phyloP scores from a whole-genome alignment of 202 grass and related monocot species.

The Schoenoplectus triqueter region DNA sequence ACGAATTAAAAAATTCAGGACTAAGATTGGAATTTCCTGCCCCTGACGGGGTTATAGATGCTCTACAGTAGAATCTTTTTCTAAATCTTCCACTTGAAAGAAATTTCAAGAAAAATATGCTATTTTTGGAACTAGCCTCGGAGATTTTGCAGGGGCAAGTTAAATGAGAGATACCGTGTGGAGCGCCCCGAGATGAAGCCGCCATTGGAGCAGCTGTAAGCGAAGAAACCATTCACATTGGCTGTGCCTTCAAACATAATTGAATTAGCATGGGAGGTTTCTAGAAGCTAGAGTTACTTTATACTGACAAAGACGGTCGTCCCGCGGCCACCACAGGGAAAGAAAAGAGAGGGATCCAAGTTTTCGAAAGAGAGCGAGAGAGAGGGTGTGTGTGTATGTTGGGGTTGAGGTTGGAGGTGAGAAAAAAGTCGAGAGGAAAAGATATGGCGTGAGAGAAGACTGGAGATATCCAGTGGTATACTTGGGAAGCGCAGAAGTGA shows the following conservation, averaged over 20 bases:
- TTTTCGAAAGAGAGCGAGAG: not conserved
- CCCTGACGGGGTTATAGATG: not conserved
- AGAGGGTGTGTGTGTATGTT: not conserved
- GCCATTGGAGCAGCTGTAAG: conserved; percentile 18
- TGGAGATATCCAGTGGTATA: conserved; percentile 17
- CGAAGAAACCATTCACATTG: conserved; percentile 26
- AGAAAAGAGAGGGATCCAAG: not conserved
- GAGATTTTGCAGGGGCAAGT: conserved; percentile 32
- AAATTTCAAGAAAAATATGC: conserved; percentile 19
- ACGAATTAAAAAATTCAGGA: conserved; percentile 23
- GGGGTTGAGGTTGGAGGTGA: conserved; percentile 28
- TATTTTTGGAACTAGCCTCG: not conserved
- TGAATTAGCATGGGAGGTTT: conserved; percentile 26
- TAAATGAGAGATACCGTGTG: not conserved
- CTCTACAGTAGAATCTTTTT: conserved; percentile 34
- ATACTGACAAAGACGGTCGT: not conserved
- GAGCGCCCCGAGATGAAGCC: conserved; percentile 24
- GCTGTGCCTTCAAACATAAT: conserved; percentile 21
- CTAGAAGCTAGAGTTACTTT: conserved; percentile 23
- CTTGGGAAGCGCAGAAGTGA: conserved; percentile 7
- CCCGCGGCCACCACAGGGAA: conserved; percentile 17
- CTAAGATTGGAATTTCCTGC: conserved; percentile 16
- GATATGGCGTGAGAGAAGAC: conserved; percentile 30
- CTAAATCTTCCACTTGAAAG: conserved; percentile 23
- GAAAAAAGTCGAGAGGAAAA: not conserved